Evolutionary conservation across 768 basidiomycete genomes (phyloP).

Genomic region (Dentipellis sp.): DNA sequence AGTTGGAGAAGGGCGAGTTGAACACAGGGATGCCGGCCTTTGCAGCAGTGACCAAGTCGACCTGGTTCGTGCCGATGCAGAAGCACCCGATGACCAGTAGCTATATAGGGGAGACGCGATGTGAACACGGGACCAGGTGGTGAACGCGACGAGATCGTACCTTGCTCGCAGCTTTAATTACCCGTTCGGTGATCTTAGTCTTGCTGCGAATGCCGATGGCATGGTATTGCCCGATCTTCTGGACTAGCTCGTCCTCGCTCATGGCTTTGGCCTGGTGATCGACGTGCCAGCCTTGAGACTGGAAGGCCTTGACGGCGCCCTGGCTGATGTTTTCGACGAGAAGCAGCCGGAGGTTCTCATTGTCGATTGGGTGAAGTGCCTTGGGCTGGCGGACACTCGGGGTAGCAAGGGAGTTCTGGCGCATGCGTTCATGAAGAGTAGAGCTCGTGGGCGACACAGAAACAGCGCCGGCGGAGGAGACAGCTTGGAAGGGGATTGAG

Average conservation of each 20-base stretch:
- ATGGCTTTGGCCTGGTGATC: slow-evolving; percentile 82
- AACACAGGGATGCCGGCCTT: slow-evolving; percentile 93
- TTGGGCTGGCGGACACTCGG: slow-evolving; percentile 44
- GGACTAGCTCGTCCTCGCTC: slow-evolving; percentile 88
- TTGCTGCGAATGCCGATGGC: slow-evolving; percentile 97
- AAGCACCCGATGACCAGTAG: slow-evolving; percentile 96
- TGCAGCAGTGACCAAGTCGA: slow-evolving; percentile 78
- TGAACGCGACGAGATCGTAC: slow-evolving; percentile 29
- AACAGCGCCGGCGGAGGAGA: slow-evolving; percentile 30
- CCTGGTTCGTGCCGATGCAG: slow-evolving; percentile 99
- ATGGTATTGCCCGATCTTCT: slow-evolving; percentile 77
- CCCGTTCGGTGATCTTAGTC: slow-evolving; percentile 88
- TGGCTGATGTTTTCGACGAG: slow-evolving; percentile 93
- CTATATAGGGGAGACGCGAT: slow-evolving; percentile 30
- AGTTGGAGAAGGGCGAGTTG: slow-evolving; percentile 99
- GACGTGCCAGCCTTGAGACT: slow-evolving; percentile 80
- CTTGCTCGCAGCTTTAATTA: slow-evolving; percentile 82
- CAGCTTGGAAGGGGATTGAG: slow-evolving; percentile 27
- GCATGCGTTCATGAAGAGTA: slow-evolving; percentile 24
- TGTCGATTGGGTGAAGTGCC: slow-evolving; percentile 75
- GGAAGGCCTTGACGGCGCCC: slow-evolving; percentile 77
- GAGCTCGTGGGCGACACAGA: slow-evolving; percentile 46
- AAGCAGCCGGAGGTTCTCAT: slow-evolving; percentile 71
- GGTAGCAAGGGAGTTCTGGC: slow-evolving; percentile 12
- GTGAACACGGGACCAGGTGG: background rate